Evolutionary conservation across 2,329 filamentous ascomycete genomes (phyloP).

Genomic region (Delphinella strobiligena): DNA sequence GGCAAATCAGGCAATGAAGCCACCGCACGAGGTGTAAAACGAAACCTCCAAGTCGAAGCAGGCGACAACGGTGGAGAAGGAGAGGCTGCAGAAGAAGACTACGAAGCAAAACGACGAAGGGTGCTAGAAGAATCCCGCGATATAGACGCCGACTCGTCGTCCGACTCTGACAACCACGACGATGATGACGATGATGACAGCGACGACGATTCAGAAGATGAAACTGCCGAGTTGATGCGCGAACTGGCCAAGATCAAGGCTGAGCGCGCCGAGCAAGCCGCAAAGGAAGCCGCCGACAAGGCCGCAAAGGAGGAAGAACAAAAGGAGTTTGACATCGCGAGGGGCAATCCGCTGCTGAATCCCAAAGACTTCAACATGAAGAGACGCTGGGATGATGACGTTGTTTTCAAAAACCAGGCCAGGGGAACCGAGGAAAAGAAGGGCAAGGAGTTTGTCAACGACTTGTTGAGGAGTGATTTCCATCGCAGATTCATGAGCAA

Average conservation of each 20-base stretch:
- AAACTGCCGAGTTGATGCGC: slow-evolving; percentile 77
- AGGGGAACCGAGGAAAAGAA: slow-evolving; percentile 79
- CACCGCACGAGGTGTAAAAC: slow-evolving; percentile 41
- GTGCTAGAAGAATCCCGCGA: slow-evolving; percentile 81
- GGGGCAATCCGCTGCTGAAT: slow-evolving; percentile 87
- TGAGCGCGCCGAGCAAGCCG: slow-evolving; percentile 69
- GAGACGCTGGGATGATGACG: slow-evolving; percentile 92
- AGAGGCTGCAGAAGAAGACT: slow-evolving; percentile 47
- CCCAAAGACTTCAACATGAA: slow-evolving; percentile 82
- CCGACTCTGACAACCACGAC: slow-evolving; percentile 18
- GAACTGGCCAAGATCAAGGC: slow-evolving; percentile 90
- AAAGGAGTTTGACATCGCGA: slow-evolving; percentile 76
- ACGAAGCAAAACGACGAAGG: slow-evolving; percentile 69
- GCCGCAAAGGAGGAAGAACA: slow-evolving; percentile 72
- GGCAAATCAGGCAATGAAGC: slow-evolving; percentile 25
- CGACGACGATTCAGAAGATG: slow-evolving; percentile 64
- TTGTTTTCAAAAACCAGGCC: slow-evolving; percentile 98
- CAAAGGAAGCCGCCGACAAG: slow-evolving; percentile 69
- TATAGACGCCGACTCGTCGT: slow-evolving; percentile 60
- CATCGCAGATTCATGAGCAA: slow-evolving; percentile 86
- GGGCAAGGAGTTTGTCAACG: slow-evolving; percentile 87
- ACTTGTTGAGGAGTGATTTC: slow-evolving; percentile 87
- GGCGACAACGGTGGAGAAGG: slow-evolving; percentile 25
- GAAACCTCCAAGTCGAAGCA: slow-evolving; percentile 43
- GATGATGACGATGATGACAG: slow-evolving; percentile 52